A percentile compares a stretch with the other conserved stretches of the same genome.
These are phyloP conservation scores for Aspergillus asperescens DNA, from an alignment of 495 filamentous ascomycete genomes.

Conservation along the genomic window DNA sequence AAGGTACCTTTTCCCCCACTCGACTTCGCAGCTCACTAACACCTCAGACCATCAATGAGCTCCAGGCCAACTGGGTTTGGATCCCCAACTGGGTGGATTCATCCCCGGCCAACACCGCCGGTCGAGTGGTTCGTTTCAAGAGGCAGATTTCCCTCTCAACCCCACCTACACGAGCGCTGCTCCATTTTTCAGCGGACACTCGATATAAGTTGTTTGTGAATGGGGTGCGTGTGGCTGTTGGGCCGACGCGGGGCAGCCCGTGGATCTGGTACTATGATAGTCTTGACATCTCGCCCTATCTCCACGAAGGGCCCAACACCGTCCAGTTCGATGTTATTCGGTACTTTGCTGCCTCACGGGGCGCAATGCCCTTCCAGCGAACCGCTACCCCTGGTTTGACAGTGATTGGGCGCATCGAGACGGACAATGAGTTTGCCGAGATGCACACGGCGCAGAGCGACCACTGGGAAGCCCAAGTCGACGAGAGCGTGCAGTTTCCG, in stretches of 20 bases:
- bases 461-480: constrained; percentile 23
- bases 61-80: constrained; percentile 39
- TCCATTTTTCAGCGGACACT: constrained; percentile 39
- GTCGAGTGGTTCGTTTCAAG: constrained; percentile 27
- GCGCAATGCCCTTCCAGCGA: constrained; percentile 34
- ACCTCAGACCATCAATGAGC: constrained; percentile 28
- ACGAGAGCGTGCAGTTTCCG: constrained; percentile 30
- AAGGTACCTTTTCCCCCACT: background rate
- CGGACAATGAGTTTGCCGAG: constrained; percentile 15
- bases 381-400: constrained; percentile 33
- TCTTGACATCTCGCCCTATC: constrained; percentile 30
- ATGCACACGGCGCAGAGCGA: constrained; percentile 14
- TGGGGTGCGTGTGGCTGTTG: constrained; percentile 29
- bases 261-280: constrained; percentile 40
- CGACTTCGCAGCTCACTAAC: background rate
- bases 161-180: constrained; percentile 4
- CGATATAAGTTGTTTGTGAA: constrained; percentile 38
- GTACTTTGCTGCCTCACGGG: constrained; percentile 26
- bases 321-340: constrained; percentile 28
- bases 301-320: constrained; percentile 26
- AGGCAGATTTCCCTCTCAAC: constrained; percentile 20
- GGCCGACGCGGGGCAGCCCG: constrained; percentile 29
- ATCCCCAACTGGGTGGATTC: constrained; percentile 32
- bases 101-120: constrained; percentile 21
- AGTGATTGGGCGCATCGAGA: constrained; percentile 22